Evolutionary conservation across 352 stramenopile genomes (phyloP).

Genomic region (Aphanomyces stellatus): DNA sequence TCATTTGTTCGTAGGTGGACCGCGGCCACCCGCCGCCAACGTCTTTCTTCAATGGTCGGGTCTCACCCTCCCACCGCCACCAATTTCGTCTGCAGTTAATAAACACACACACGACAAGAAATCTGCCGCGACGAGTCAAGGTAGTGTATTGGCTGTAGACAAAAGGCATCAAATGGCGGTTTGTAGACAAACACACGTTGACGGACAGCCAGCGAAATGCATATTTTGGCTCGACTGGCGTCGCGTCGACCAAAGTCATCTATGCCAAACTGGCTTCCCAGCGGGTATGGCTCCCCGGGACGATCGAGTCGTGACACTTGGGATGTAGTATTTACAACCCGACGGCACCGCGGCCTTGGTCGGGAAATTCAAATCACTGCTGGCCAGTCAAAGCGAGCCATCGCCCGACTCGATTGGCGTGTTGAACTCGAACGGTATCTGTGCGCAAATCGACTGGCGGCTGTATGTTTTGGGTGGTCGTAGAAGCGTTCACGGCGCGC

Average conservation of each 20-base stretch:
- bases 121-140: no score
- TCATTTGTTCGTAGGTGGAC: no score
- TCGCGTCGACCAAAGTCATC: neutral
- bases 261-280: conserved; percentile 14
- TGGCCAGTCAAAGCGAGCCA: conserved; percentile 2
- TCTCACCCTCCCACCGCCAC: neutral
- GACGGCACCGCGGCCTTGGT: neutral
- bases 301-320: neutral
- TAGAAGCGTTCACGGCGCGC: conserved; percentile 37
- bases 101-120: no score
- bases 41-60: conserved; percentile 3
- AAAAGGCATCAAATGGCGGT: no score
- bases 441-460: no score
- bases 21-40: no score
- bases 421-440: conserved; percentile 3
- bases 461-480: no score
- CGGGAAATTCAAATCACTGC: conserved; percentile 10
- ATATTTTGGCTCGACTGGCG: conserved; percentile 2
- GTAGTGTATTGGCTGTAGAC: no score
- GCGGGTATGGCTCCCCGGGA: neutral
- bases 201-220: neutral
- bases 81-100: no score
- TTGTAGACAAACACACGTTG: neutral
- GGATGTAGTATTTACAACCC: conserved; percentile 4
- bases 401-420: neutral